A percentile compares a stretch with the other conserved stretches of the same genome.
Evolutionary conservation across 164 flowering plant species (phyloP).

Genomic region (Annona squamosa): DNA sequence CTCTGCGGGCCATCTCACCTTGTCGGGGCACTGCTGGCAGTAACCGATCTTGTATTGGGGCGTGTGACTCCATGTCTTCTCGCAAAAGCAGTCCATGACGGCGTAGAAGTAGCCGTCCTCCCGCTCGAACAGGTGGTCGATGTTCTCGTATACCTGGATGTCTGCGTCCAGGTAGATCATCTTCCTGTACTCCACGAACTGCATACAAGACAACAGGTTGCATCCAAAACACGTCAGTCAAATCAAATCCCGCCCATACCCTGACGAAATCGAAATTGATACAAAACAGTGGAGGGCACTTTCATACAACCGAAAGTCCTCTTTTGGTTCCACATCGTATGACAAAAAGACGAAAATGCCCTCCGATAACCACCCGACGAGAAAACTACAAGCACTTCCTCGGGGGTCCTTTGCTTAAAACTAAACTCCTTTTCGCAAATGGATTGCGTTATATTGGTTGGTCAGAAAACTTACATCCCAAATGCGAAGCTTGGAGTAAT

Average conservation of each 20-base stretch:
- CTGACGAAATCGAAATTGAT: too few species aligned
- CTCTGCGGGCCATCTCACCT: slow-evolving; percentile 45
- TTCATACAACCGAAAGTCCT: too few species aligned
- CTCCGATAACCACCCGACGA: too few species aligned
- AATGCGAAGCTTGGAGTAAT: slow-evolving; percentile 78
- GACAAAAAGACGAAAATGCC: too few species aligned
- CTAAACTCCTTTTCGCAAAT: too few species aligned
- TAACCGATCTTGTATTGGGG: slow-evolving; percentile 67
- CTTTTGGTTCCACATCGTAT: too few species aligned
- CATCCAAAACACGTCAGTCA: too few species aligned
- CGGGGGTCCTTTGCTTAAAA: too few species aligned
- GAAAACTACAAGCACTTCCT: too few species aligned
- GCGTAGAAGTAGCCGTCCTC: slow-evolving; percentile 53
- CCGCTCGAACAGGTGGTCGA: slow-evolving; percentile 62
- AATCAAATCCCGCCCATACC: too few species aligned
- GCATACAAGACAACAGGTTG: background rate
- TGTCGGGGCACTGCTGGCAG: slow-evolving; percentile 69
- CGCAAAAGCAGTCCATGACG: slow-evolving; percentile 77
- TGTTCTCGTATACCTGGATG: slow-evolving; percentile 65
- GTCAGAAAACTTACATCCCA: slow-evolving; percentile 48
- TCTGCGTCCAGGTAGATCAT: slow-evolving; percentile 82
- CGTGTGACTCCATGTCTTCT: slow-evolving; percentile 56
- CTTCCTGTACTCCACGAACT: slow-evolving; percentile 77
- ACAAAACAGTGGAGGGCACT: too few species aligned
- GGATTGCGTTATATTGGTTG: too few species aligned